Conservation (phyloP, 2,329 filamentous ascomycete species). For the Fusarium sp. region DNA sequence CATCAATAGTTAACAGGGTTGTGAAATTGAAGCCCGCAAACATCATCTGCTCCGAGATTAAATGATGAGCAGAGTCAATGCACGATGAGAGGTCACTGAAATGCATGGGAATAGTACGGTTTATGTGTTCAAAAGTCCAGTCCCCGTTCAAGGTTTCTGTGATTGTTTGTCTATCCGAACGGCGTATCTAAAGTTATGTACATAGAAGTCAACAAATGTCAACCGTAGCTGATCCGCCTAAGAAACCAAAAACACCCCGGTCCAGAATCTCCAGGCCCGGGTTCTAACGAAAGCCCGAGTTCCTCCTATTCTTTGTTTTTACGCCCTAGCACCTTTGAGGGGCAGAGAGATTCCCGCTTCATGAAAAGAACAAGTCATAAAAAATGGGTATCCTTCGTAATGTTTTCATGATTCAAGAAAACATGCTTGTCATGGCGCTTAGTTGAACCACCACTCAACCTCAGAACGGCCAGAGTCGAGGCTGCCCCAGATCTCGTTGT, state of each 20-base stretch:
- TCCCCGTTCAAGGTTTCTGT: conserved; percentile 20
- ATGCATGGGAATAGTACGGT: neutral
- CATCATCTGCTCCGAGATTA: conserved; percentile 29
- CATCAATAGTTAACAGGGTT: conserved; percentile 13
- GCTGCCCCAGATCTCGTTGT: conserved; percentile 64
- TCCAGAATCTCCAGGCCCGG: conserved; percentile 38
- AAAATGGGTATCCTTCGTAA: conserved; percentile 31
- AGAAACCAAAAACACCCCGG: conserved; percentile 47
- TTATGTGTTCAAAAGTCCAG: conserved; percentile 15
- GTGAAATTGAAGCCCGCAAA: conserved; percentile 17
- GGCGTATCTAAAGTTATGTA: conserved; percentile 40
- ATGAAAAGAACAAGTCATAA: conserved; percentile 45
- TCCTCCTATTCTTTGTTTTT: conserved; percentile 25
- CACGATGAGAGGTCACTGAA: conserved; percentile 16
- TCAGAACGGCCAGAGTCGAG: conserved; percentile 59
- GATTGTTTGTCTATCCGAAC: conserved; percentile 38
- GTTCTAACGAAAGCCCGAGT: conserved; percentile 4
- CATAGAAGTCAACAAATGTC: conserved; percentile 42
- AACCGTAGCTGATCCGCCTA: conserved; percentile 39
- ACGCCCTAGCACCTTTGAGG: conserved; percentile 39
- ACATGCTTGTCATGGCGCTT: conserved; percentile 35
- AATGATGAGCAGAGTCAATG: conserved; percentile 16
- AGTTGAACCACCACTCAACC: conserved; percentile 64
- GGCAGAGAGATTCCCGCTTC: conserved; percentile 44
- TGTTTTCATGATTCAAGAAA: conserved; percentile 28